Evolutionary conservation across 768 basidiomycete genomes (phyloP).

Genomic region (Russula olivacea): DNA sequence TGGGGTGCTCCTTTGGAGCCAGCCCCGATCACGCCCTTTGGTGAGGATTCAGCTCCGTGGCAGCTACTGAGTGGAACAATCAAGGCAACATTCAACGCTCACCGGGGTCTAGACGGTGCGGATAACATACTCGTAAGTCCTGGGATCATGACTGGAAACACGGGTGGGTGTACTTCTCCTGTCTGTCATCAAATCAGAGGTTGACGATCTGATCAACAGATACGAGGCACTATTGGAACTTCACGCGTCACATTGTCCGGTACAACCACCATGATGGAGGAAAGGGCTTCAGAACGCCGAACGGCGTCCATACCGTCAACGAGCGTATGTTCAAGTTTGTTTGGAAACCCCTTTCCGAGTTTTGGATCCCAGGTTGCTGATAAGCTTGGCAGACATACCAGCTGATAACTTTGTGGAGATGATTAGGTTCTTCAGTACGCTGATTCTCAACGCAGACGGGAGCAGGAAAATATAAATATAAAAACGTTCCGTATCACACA

Average conservation of each 20-base stretch:
- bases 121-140: slow-evolving; percentile 36
- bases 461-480: slow-evolving; percentile 12
- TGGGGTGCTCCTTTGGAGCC: slow-evolving; percentile 35
- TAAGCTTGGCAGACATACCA: slow-evolving; percentile 37
- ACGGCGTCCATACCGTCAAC: slow-evolving; percentile 59
- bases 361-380: not conserved
- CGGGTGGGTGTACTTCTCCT: slow-evolving; percentile 28
- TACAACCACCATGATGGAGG: slow-evolving; percentile 25
- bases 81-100: slow-evolving; percentile 34
- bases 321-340: too few species aligned
- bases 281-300: not conserved
- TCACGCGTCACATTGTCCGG: slow-evolving; percentile 21
- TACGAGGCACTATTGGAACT: slow-evolving; percentile 22
- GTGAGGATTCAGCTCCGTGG: slow-evolving; percentile 33
- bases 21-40: slow-evolving; percentile 39
- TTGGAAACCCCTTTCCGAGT: not conserved
- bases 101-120: slow-evolving; percentile 28
- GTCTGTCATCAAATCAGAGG: slow-evolving; percentile 11
- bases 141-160: slow-evolving; percentile 35
- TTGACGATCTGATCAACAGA: slow-evolving; percentile 7
- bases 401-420: slow-evolving; percentile 54
- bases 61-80: slow-evolving; percentile 43
- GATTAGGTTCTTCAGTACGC: slow-evolving; percentile 56
- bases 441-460: slow-evolving; percentile 70
- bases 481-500: too few species aligned